These are phyloP conservation scores for Gloeopeniophorella convolvens DNA, from an alignment of 768 basidiomycete species.

Conservation along the genomic window DNA sequence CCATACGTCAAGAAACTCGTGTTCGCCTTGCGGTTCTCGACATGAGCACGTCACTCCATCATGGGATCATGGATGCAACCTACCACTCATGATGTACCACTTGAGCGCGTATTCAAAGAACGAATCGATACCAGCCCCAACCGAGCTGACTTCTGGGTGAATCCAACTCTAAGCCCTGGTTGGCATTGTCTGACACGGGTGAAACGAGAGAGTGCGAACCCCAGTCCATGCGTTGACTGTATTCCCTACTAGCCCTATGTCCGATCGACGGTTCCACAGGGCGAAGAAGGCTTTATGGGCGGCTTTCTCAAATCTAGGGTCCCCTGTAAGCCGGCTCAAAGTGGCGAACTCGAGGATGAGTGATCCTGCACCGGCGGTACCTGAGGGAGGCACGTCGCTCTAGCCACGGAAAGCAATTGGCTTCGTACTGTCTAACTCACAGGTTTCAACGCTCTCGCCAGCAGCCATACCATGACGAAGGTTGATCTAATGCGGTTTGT, in stretches of 20 bases:
- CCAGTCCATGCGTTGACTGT: conserved; percentile 78
- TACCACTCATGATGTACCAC: conserved; percentile 87
- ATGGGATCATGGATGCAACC: conserved; percentile 23
- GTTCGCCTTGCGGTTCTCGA: conserved; percentile 26
- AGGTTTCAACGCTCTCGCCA: conserved; percentile 80
- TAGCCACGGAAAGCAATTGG: background rate
- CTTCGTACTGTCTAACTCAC: conserved; percentile 39
- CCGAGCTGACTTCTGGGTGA: conserved; percentile 66
- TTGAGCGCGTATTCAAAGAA: conserved; percentile 94
- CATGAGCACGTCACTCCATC: background rate
- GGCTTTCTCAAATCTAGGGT: conserved; percentile 82
- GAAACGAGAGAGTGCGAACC: conserved; percentile 37
- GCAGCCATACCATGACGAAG: conserved; percentile 68
- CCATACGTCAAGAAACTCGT: conserved; percentile 35
- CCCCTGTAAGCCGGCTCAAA: conserved; percentile 84
- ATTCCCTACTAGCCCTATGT: conserved; percentile 83
- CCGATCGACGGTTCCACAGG: conserved; percentile 86
- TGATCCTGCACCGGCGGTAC: conserved; percentile 89
- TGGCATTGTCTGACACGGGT: background rate
- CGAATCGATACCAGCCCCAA: conserved; percentile 93
- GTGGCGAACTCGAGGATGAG: conserved; percentile 93
- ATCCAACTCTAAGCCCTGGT: conserved; percentile 54
- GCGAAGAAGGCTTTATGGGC: conserved; percentile 90
- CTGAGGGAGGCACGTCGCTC: conserved; percentile 32
- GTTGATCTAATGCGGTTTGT: conserved; percentile 53